phyloP scores from a whole-genome alignment of 257 asterid genomes.

The Gardenia jasminoides region DNA sequence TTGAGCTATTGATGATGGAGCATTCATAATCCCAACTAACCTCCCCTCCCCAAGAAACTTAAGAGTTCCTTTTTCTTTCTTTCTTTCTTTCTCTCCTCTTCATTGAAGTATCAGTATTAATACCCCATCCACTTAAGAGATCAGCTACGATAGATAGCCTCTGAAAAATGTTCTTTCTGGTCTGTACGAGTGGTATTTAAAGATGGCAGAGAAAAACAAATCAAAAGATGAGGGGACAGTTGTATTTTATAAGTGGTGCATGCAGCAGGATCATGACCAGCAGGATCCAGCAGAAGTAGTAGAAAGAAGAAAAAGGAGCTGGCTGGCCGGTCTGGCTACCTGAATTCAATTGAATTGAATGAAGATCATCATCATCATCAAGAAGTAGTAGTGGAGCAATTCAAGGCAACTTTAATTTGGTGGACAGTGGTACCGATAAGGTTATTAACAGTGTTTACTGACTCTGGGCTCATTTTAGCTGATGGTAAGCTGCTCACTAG shows the following conservation, averaged over 20 bases:
- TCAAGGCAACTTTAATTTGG: slow-evolving; percentile 87
- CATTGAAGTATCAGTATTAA: slow-evolving; percentile 18
- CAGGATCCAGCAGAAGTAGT: neutral
- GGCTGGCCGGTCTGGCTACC: neutral
- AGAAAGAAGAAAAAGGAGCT: neutral
- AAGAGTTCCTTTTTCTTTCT: neutral
- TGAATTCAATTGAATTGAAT: neutral
- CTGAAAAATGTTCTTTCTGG: slow-evolving; percentile 11
- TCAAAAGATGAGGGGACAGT: neutral
- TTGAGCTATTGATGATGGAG: slow-evolving; percentile 49
- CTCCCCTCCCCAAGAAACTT: neutral
- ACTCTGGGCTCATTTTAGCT: slow-evolving; percentile 80
- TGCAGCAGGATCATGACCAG: neutral
- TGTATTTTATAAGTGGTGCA: neutral
- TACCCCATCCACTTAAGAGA: slow-evolving; percentile 17
- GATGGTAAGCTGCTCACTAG: slow-evolving; percentile 72
- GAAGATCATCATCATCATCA: slow-evolving; percentile 20
- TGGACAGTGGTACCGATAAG: slow-evolving; percentile 75
- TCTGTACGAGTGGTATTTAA: slow-evolving; percentile 20
- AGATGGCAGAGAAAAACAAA: slow-evolving; percentile 5
- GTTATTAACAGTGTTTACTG: slow-evolving; percentile 78
- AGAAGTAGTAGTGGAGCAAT: slow-evolving; percentile 41
- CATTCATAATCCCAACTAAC: slow-evolving; percentile 69
- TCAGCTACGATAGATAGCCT: neutral
- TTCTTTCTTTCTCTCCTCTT: slow-evolving; percentile 16